phyloP scores from a whole-genome alignment of 192 early-diverging fungal genomes.

The Rhizophlyctis rosea region DNA sequence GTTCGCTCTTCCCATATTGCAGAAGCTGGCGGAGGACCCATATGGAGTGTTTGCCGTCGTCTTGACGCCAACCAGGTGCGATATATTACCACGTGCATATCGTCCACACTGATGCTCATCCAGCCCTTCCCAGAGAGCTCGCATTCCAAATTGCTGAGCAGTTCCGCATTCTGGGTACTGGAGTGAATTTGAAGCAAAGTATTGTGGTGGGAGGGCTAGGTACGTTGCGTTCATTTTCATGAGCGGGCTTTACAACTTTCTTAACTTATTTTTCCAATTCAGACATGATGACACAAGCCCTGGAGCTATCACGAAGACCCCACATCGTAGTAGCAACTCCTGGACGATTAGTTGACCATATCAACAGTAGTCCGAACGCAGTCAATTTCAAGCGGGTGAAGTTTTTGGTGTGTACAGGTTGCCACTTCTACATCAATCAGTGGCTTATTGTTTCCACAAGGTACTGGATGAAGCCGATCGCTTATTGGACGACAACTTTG shows the following conservation, averaged over 20 bases:
- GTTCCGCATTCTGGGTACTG: constrained; percentile 87
- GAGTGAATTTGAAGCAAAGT: constrained; percentile 76
- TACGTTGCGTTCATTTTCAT: too few species aligned
- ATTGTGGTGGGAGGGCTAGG: constrained; percentile 91
- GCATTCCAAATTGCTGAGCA: constrained; percentile 99
- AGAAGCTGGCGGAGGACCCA: constrained; percentile 91
- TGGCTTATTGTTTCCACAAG: too few species aligned
- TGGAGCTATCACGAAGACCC: constrained; percentile 77
- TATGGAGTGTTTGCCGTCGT: constrained; percentile 97
- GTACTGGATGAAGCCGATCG: constrained; percentile 96
- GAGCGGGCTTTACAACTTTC: too few species aligned
- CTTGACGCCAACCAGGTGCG: constrained; percentile 85
- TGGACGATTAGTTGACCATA: constrained; percentile 90
- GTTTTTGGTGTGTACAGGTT: constrained; percentile 68
- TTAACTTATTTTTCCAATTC: too few species aligned
- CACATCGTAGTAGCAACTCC: constrained; percentile 96
- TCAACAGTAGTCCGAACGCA: constrained; percentile 71
- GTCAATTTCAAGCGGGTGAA: constrained; percentile 69
- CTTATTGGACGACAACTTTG: constrained; percentile 81
- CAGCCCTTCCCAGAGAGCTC: constrained; percentile 66
- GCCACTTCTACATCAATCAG: too few species aligned
- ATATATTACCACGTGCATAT: neutral
- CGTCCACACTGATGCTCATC: constrained; percentile 9
- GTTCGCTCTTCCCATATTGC: constrained; percentile 96
- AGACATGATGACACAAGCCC: constrained; percentile 93